Percentiles rank a stretch among this genome's conserved stretches.
These are phyloP conservation scores for Neurospora terricola DNA, from an alignment of 495 filamentous ascomycete species.

Conservation along the genomic window DNA sequence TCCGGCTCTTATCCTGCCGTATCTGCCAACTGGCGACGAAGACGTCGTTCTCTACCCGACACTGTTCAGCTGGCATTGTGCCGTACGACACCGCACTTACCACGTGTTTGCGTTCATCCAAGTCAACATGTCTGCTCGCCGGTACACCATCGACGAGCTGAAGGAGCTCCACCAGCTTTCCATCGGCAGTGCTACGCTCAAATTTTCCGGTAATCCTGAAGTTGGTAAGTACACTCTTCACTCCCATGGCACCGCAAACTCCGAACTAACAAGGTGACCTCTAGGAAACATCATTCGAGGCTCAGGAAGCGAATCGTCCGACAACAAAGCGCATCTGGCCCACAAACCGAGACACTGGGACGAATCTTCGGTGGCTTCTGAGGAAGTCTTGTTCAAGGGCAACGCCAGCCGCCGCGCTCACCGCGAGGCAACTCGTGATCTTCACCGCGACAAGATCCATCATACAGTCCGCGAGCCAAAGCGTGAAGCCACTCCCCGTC, in stretches of 20 bases:
- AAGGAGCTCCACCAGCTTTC: slow-evolving; percentile 16
- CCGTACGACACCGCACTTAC: slow-evolving; percentile 17
- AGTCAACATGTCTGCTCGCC: slow-evolving; percentile 23
- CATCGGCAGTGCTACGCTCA: slow-evolving; percentile 1
- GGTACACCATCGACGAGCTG: slow-evolving; percentile 30
- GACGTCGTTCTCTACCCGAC: slow-evolving; percentile 10
- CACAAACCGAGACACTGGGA: slow-evolving; percentile 18
- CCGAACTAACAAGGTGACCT: slow-evolving; percentile 7
- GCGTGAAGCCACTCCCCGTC: not conserved
- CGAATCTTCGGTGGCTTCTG: slow-evolving; percentile 18
- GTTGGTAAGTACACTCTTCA: slow-evolving; percentile 20
- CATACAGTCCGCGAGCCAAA: not conserved
- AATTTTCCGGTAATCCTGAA: slow-evolving; percentile 20
- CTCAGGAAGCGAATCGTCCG: slow-evolving; percentile 11
- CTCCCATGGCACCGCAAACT: not conserved
- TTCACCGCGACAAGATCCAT: not conserved
- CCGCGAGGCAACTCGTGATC: not conserved
- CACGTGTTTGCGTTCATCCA: slow-evolving; percentile 23
- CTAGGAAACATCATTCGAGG: slow-evolving; percentile 19
- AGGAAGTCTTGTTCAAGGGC: slow-evolving; percentile 22
- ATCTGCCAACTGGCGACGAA: slow-evolving; percentile 3
- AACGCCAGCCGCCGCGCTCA: slow-evolving; percentile 15
- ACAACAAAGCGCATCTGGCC: slow-evolving; percentile 1
- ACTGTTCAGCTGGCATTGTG: slow-evolving; percentile 22
- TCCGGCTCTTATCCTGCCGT: slow-evolving; percentile 10